Conservation (phyloP, 495 filamentous ascomycete genomes). For the Daldinia childiae region DNA sequence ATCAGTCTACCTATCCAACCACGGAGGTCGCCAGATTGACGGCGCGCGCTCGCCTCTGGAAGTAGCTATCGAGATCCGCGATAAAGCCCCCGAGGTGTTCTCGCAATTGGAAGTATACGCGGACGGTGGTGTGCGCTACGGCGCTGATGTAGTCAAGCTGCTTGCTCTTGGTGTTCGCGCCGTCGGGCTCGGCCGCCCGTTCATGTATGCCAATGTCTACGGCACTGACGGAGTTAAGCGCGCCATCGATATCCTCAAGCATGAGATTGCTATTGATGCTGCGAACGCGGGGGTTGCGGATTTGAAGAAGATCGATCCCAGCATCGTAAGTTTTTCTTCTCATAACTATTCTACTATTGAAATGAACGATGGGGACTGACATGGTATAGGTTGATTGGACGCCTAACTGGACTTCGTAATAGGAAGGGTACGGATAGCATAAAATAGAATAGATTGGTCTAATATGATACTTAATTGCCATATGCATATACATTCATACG, state of each 20-base stretch:
- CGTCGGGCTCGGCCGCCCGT: constrained; percentile 56
- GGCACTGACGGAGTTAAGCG: constrained; percentile 51
- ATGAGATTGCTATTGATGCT: constrained; percentile 51
- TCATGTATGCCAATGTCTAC: constrained; percentile 57
- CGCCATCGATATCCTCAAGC: constrained; percentile 49
- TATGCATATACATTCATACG: neutral
- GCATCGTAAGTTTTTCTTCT: constrained; percentile 22
- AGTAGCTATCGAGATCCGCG: constrained; percentile 51
- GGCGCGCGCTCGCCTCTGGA: constrained; percentile 49
- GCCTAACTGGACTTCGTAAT: constrained; percentile 38
- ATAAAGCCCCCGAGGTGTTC: constrained; percentile 51
- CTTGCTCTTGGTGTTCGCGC: constrained; percentile 57
- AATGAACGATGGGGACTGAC: constrained; percentile 4
- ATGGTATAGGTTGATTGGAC: constrained; percentile 29
- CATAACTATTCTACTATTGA: neutral
- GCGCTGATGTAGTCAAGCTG: constrained; percentile 56
- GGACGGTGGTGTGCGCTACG: constrained; percentile 58
- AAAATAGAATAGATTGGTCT: neutral
- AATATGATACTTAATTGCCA: neutral
- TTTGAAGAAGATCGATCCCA: constrained; percentile 49
- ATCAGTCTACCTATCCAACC: constrained; percentile 53
- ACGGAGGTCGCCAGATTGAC: constrained; percentile 57
- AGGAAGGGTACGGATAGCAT: neutral
- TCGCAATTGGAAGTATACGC: constrained; percentile 52
- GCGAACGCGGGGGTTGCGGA: constrained; percentile 52